Conservation (phyloP, 2,329 filamentous ascomycete species). For the Monilinia fructicola region DNA sequence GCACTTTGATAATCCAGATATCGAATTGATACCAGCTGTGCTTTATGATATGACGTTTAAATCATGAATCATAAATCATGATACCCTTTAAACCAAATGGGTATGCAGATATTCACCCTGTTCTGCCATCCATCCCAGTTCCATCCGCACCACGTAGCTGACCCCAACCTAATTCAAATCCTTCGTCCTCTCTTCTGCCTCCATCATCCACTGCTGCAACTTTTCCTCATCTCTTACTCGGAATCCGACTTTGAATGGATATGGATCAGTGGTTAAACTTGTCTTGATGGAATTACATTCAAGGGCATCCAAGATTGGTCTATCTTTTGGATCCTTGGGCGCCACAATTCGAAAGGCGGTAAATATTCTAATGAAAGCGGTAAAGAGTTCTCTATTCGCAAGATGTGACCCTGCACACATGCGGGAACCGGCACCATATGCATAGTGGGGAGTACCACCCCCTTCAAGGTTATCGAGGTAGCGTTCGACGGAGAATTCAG, state of each 20-base stretch:
- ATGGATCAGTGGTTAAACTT: constrained; percentile 60
- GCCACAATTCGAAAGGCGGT: constrained; percentile 57
- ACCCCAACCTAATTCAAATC: constrained; percentile 18
- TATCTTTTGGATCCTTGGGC: constrained; percentile 47
- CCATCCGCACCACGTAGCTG: not conserved
- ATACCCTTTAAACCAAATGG: too few relatives aligned
- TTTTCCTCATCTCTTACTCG: constrained; percentile 47
- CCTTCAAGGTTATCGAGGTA: constrained; percentile 57
- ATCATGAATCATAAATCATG: too few relatives aligned
- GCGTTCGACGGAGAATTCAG: constrained; percentile 67
- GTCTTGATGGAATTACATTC: constrained; percentile 59
- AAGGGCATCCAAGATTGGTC: constrained; percentile 55
- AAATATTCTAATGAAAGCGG: constrained; percentile 58
- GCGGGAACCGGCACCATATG: constrained; percentile 60
- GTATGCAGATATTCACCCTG: too few relatives aligned
- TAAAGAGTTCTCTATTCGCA: constrained; percentile 63
- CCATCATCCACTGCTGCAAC: constrained; percentile 55
- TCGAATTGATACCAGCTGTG: too few relatives aligned
- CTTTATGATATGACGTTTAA: too few relatives aligned
- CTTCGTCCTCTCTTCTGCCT: constrained; percentile 38
- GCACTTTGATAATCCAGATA: too few relatives aligned
- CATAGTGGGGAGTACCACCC: constrained; percentile 59
- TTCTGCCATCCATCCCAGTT: not conserved
- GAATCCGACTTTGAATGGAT: constrained; percentile 61
- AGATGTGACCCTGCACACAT: constrained; percentile 65